A percentile compares a stretch with the other conserved stretches of the same genome.
These are phyloP conservation scores for Rhodotorula diobovata DNA, from an alignment of 768 basidiomycete species.

Conservation along the genomic window DNA sequence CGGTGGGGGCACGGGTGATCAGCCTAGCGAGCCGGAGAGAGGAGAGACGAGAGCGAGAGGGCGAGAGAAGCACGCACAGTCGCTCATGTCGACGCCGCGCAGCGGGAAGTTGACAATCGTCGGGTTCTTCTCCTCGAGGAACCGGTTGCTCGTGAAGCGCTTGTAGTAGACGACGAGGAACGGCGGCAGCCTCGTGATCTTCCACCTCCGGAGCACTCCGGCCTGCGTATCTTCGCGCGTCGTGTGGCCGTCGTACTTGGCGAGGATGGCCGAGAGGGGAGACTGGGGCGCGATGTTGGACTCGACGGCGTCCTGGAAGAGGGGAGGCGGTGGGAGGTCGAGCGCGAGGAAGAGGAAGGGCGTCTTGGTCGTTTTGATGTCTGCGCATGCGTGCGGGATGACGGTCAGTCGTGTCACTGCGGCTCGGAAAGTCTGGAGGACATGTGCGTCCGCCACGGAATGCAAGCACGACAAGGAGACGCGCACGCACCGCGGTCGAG, in stretches of 20 bases:
- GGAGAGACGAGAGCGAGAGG: background rate
- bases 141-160: constrained; percentile 81
- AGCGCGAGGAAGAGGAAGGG: constrained; percentile 95
- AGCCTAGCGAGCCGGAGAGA: too few species aligned
- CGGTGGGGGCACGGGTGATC: too few species aligned
- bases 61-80: constrained; percentile 60
- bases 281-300: constrained; percentile 99
- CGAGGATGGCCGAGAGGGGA: constrained; percentile 76
- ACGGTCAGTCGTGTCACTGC: too few species aligned
- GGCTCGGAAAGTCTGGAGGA: too few species aligned
- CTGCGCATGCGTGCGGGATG: too few species aligned
- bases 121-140: constrained; percentile 91
- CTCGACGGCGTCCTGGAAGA: constrained; percentile 92
- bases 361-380: constrained; percentile 75
- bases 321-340: constrained; percentile 92
- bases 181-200: constrained; percentile 79
- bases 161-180: constrained; percentile 95
- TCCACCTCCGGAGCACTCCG: constrained; percentile 79
- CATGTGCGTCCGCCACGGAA: too few species aligned
- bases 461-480: too few species aligned
- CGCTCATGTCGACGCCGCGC: constrained; percentile 82
- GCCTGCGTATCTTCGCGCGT: constrained; percentile 71
- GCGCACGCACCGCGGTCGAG: constrained; percentile 73
- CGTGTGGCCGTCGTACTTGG: constrained; percentile 88
- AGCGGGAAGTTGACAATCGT: constrained; percentile 97